Evolutionary conservation across 129 eudicot species (phyloP), one percentile per base, ranked within the genome.

Genomic region (Escallonia herrerae): DNA sequence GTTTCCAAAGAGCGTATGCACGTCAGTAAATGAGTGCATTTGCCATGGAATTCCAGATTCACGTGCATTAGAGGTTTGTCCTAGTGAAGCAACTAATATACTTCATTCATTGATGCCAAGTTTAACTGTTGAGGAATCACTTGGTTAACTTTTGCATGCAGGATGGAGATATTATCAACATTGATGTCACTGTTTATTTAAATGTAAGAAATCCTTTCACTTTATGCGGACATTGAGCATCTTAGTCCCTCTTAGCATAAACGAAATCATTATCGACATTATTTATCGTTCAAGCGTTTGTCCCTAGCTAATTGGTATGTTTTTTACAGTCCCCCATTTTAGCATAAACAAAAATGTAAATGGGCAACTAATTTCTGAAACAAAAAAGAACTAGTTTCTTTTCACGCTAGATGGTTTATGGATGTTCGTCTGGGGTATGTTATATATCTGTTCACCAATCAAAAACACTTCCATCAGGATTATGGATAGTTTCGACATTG

Each of bases 1-100:
- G 15, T 91, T 91, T 66, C 97, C 97, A 22, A 91, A 91, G 80
- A 91, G 97, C 71, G 97, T 91, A 9, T 91, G 97, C 75, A 91
- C 97, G 44, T 91, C 97, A 4, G 87, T 91, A 45, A 91, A 91
- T 49, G 97, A 91, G 79, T 87, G 96, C 80, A 91, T 91, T 78
- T 91, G 97, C 81, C 96, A 91, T 68, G 97, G 97, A 66, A 91
- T 91, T 51, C 97, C 97, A 7, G 97, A 91, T 82, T 91, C 97
- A 39, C 94, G 97, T 48, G 81, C 77, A 61, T 95, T 91, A 52
- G 89, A 91, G 97, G 97, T 91, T 80, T 72, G 77, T 43, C 54
- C 7, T 59, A 60, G 15, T 49, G 46, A 60, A 54, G 51, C 50
- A 61, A 57, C 47, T 8, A 9, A 15, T 42, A 50, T 15, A 11